A percentile compares a stretch with the other conserved stretches of the same genome.
These are phyloP conservation scores for Glomus cerebriforme DNA, from an alignment of 192 early-diverging fungal genomes.

Conservation along the genomic window DNA sequence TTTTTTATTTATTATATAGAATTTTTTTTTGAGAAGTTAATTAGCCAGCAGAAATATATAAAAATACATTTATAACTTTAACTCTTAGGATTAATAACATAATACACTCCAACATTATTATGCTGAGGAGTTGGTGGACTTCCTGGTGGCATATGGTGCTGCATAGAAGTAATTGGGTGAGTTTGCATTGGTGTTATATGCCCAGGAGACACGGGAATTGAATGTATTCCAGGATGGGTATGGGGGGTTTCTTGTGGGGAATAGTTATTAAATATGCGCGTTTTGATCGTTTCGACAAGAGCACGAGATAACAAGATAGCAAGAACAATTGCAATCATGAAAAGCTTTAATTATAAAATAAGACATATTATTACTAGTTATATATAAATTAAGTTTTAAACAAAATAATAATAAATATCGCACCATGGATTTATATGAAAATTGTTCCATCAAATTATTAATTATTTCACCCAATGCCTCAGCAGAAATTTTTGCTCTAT, in stretches of 20 bases:
- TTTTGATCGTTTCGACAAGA: background rate
- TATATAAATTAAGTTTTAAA: background rate
- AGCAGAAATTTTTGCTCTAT: slow-evolving; percentile 19
- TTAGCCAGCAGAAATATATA: no score
- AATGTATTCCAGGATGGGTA: background rate
- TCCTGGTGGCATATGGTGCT: background rate
- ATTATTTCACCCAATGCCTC: slow-evolving; percentile 12
- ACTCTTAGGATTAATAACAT: background rate
- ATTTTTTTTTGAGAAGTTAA: no score
- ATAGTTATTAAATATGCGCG: background rate
- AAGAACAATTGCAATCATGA: background rate
- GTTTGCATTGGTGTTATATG: background rate
- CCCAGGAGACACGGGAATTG: background rate
- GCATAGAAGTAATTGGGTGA: background rate
- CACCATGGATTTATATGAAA: slow-evolving; percentile 29
- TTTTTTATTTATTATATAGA: no score
- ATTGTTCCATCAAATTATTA: slow-evolving; percentile 9
- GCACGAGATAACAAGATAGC: background rate
- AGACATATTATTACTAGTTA: background rate
- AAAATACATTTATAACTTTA: background rate
- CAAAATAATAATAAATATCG: background rate
- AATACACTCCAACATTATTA: slow-evolving; percentile 10
- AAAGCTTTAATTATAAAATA: background rate
- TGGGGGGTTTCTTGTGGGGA: background rate
- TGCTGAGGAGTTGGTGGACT: background rate